Percentiles rank a stretch among this genome's conserved stretches.
phyloP scores from a whole-genome alignment of 148 eudicot genomes.

The Cornus controversa region DNA sequence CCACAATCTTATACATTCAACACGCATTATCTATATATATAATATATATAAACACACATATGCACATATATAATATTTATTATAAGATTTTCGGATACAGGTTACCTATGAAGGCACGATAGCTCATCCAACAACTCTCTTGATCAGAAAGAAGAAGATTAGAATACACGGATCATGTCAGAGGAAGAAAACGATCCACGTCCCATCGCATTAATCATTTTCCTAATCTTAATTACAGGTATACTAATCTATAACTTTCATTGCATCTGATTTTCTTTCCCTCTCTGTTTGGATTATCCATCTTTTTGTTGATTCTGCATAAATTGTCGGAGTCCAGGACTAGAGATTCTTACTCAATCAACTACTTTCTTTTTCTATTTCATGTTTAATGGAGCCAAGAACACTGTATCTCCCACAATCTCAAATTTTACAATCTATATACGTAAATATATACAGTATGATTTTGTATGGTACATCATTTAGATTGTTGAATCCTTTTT shows the following conservation, averaged over 20 bases:
- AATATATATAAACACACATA: neutral
- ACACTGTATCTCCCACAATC: no score
- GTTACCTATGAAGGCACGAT: conserved; percentile 9
- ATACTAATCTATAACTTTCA: conserved; percentile 6
- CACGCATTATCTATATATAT: neutral
- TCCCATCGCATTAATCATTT: conserved; percentile 26
- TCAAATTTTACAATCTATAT: no score
- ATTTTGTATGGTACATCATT: no score
- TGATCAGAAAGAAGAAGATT: conserved; percentile 13
- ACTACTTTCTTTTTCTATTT: no score
- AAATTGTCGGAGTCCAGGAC: no score
- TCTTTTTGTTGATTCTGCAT: no score
- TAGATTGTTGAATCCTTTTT: no score
- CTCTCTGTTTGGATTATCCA: neutral
- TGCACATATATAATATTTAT: neutral
- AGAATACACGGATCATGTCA: conserved; percentile 40
- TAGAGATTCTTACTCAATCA: neutral
- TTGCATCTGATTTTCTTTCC: neutral
- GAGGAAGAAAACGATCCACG: conserved; percentile 37
- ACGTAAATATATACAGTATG: no score
- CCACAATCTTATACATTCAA: conserved; percentile 5
- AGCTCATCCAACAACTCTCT: neutral
- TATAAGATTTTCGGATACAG: neutral
- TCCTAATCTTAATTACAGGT: conserved; percentile 65
- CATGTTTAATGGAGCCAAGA: no score